phyloP scores from a whole-genome alignment of 1,284 basidiomycete genomes.

The Cerioporus squamosus region DNA sequence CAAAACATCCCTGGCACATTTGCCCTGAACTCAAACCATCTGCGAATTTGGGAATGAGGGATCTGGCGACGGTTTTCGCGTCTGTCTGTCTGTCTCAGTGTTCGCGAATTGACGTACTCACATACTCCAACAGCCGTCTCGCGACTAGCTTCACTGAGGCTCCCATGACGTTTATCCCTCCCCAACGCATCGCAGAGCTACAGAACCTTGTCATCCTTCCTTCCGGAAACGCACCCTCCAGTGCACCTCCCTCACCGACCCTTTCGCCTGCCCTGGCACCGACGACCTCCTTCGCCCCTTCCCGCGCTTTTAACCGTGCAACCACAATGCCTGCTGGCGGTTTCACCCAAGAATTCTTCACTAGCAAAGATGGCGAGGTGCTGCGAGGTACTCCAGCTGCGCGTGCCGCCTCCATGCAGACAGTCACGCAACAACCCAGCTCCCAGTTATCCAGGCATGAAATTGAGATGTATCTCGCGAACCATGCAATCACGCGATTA shows the following conservation, averaged over 20 bases:
- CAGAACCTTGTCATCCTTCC: constrained; percentile 43
- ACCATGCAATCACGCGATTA: constrained; percentile 51
- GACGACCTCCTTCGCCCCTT: background rate
- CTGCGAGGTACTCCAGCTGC: constrained; percentile 17
- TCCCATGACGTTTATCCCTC: constrained; percentile 44
- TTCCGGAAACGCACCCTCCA: constrained; percentile 13
- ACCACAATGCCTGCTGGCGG: constrained; percentile 21
- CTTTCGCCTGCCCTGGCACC: background rate
- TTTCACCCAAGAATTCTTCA: constrained; percentile 14
- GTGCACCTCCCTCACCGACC: constrained; percentile 19
- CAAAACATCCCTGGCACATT: no score
- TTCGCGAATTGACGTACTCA: no score
- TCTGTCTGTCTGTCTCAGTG: background rate
- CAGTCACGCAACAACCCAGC: constrained; percentile 1
- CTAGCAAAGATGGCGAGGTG: constrained; percentile 14
- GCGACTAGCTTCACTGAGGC: constrained; percentile 24
- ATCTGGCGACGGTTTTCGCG: no score
- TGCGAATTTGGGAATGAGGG: no score
- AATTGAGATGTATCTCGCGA: constrained; percentile 26
- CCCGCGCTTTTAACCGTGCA: constrained; percentile 9
- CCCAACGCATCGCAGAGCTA: constrained; percentile 43
- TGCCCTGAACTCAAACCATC: no score
- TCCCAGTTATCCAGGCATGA: constrained; percentile 4
- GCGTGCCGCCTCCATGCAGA: constrained; percentile 18
- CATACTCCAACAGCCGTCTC: background rate